Base-by-base conservation (phyloP, 768 basidiomycete species). In the Lentinula boryana region DNA sequence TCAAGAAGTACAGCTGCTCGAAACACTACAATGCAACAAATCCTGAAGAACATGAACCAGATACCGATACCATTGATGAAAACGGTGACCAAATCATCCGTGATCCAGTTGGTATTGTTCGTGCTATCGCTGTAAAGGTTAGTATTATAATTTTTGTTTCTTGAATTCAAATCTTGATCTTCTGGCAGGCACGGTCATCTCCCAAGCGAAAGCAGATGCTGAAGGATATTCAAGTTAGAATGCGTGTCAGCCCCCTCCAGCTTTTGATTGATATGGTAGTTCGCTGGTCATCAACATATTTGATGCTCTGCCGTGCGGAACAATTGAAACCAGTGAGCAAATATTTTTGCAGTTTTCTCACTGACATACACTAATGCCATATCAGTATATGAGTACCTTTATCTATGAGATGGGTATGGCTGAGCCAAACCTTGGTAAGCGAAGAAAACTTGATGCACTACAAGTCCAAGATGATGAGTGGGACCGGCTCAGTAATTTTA, bases 231-330 rank as follows among this genome's bases (percentile, higher is more conserved):
- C 68, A 70, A 33, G 49, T 64, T 23, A 63, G 62, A 60, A 21
- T 43, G 40, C 27, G 8, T 58, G 49, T 32, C 21, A 23, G 49
- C 15, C 18, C 49, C 7, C 32, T 41, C 23, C 62, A 66, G 40
- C 63, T 69, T 21, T 44, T 70, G 9, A 63, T 68, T 15, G 66
- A 71, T 46, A 69, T 71, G 69, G 56, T 53, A 16, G 66, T 70
- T 5, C 63, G 67, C 18, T 71, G 70, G 70, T 65, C 64, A 7
- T 71, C 70, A 21, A 69, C 70, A n/a, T 65, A 66, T 51, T 52
- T 64, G 12, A 71, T 71, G 70, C 56, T 70, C 4, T 59, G 66
- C 58, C 62, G 63, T 12, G 68, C 68, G 3, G 58, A 66, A 23
- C 21, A 51, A 41, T 52, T 68, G 46, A 65, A 64, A 54, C 48